Evolutionary conservation across 2,329 filamentous ascomycete species (phyloP), one percentile per base, ranked within the genome.

Genomic region (Diaporthe helianthi): DNA sequence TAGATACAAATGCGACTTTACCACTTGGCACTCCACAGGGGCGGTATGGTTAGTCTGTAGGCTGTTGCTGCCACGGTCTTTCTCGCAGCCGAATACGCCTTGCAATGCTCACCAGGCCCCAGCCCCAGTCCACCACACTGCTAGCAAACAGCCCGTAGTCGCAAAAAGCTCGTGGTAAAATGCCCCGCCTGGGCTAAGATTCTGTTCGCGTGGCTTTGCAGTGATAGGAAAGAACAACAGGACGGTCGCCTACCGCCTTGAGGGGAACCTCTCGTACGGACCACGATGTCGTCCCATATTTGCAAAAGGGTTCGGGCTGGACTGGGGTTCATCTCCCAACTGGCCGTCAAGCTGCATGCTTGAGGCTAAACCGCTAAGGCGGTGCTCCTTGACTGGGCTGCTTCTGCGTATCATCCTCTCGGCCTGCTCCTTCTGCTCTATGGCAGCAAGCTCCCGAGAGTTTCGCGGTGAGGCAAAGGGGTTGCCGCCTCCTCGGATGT

Each of bases 381-480:
- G 78, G 24, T 73, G 72, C 31, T 81, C 79, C 73, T 83, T 84
- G 31, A 80, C 74, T 0, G 83, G 83, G 49, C 82, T 85, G 73
- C 77, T 78, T 64, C 79, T 75, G 31, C 79, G 78, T 33, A 77
- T 68, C 73, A 79, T 74, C 29, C 76, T 73, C 70, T 79, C 77
- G 12, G 72, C 74, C 70, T 78, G 69, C 73, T 80, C 72, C 22
- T 80, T 76, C 77, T 89, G 86, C 76, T 89, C 87, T 22, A 84
- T 77, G 5, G 84, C 85, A 2, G 88, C 88, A 85, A 90, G 87
- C 75, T 90, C 87, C 49, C 85, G 83, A 4, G 87, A 88, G 74
- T 89, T 90, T 52, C 85, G 82, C 1, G 88, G 88, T 46, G 86
- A 86, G 9, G 86, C 86, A 9, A 77, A 76, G 29, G 80, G 79